Percentiles rank a stretch among this genome's conserved stretches.
These are phyloP conservation scores for Clavispora carvajalis DNA, from an alignment of 805 yeast species.

Conservation along the genomic window DNA sequence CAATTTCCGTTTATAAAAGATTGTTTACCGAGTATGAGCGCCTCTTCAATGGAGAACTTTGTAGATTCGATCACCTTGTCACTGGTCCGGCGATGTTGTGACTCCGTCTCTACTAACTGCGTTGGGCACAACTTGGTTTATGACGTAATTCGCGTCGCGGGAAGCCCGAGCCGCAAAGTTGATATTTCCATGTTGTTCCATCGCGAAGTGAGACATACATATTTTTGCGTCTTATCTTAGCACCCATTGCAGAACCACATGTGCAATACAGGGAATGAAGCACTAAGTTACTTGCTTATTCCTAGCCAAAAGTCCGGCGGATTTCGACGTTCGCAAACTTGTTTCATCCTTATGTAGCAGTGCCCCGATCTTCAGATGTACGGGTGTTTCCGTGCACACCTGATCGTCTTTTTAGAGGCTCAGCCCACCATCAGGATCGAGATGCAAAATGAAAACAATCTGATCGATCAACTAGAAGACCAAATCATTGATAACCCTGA, in stretches of 20 bases:
- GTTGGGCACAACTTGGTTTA: not conserved
- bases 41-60: no score
- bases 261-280: no score
- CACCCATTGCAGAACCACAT: not conserved
- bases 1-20: no score
- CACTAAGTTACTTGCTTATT: no score
- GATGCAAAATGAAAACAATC: constrained; percentile 20
- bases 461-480: constrained; percentile 45
- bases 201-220: not conserved
- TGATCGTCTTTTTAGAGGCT: no score
- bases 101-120: not conserved
- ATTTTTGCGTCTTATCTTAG: not conserved
- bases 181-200: not conserved
- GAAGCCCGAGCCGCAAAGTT: not conserved
- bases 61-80: no score
- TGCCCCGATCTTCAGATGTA: no score
- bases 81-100: not conserved
- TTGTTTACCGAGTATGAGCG: no score
- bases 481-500: constrained; percentile 42
- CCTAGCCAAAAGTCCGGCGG: no score
- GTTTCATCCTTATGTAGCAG: no score
- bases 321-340: no score
- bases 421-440: no score
- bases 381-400: not conserved
- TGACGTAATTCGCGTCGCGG: not conserved